phyloP scores from a whole-genome alignment of 352 stramenopile genomes.

The Phytophthora fragariae region DNA sequence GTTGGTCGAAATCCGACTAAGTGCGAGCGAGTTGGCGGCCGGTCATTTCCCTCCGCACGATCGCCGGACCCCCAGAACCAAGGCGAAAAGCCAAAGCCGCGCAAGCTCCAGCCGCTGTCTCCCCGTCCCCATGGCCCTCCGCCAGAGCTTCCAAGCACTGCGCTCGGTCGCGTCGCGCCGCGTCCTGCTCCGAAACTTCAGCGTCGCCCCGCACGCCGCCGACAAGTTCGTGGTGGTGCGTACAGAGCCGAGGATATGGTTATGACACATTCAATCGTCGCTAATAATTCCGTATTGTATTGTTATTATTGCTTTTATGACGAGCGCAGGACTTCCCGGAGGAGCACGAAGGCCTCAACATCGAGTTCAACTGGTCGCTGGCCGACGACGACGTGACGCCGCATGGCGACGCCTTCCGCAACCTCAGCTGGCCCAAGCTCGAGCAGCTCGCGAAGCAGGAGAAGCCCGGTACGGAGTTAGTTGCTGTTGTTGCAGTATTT shows the following conservation, averaged over 20 bases:
- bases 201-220: constrained; percentile 61
- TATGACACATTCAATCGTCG: neutral
- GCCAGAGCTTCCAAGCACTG: constrained; percentile 65
- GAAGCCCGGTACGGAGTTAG: constrained; percentile 50
- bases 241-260: constrained; percentile 2
- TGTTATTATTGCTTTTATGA: constrained; percentile 5
- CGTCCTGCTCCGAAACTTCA: constrained; percentile 50
- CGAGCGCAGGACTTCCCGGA: constrained; percentile 69
- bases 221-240: constrained; percentile 84
- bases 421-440: constrained; percentile 77
- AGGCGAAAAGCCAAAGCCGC: constrained; percentile 2
- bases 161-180: constrained; percentile 51
- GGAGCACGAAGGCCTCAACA: constrained; percentile 83
- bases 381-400: constrained; percentile 84
- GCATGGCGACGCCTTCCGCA: constrained; percentile 79
- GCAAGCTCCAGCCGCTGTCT: neutral
- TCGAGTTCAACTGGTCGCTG: constrained; percentile 90
- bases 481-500: neutral
- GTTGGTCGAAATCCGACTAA: constrained; percentile 40
- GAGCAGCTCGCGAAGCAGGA: constrained; percentile 68
- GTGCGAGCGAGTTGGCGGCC: constrained; percentile 26
- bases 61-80: constrained; percentile 48
- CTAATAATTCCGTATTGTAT: neutral
- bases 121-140: constrained; percentile 57
- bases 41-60: constrained; percentile 52